These are phyloP conservation scores for Saururus chinensis DNA, from an alignment of 164 flowering plant genomes.

Conservation along the genomic window DNA sequence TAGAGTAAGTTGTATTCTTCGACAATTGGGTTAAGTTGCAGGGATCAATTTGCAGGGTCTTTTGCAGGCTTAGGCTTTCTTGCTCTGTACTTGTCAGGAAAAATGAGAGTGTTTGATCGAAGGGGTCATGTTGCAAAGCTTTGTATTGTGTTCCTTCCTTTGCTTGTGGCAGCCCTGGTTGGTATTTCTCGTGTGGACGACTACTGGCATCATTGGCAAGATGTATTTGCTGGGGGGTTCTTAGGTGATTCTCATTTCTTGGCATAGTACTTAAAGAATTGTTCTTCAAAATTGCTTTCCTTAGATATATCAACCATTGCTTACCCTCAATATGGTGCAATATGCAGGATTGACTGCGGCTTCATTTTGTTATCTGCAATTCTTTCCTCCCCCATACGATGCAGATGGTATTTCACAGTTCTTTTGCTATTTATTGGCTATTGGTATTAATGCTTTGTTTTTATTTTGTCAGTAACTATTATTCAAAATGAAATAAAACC, in stretches of 20 bases:
- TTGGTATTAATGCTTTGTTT: background rate
- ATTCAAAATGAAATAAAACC: too few species aligned
- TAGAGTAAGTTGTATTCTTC: constrained; percentile 12
- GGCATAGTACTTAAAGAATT: background rate
- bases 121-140: constrained; percentile 66
- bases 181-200: constrained; percentile 71
- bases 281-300: background rate
- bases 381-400: constrained; percentile 76
- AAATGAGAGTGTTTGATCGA: constrained; percentile 49
- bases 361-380: constrained; percentile 73
- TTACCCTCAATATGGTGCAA: background rate
- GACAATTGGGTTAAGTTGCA: background rate
- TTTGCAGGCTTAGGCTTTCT: constrained; percentile 67
- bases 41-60: constrained; percentile 39
- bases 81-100: constrained; percentile 56
- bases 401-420: constrained; percentile 27
- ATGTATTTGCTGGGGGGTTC: constrained; percentile 69
- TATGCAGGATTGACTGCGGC: constrained; percentile 49
- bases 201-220: constrained; percentile 85
- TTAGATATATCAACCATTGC: too few species aligned
- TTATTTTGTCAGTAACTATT: too few species aligned
- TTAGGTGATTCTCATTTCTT: constrained; percentile 25
- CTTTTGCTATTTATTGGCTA: background rate
- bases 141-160: constrained; percentile 50
- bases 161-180: constrained; percentile 51